Conservation (phyloP, 1,284 basidiomycete species). For the Cystobasidium sp. region DNA sequence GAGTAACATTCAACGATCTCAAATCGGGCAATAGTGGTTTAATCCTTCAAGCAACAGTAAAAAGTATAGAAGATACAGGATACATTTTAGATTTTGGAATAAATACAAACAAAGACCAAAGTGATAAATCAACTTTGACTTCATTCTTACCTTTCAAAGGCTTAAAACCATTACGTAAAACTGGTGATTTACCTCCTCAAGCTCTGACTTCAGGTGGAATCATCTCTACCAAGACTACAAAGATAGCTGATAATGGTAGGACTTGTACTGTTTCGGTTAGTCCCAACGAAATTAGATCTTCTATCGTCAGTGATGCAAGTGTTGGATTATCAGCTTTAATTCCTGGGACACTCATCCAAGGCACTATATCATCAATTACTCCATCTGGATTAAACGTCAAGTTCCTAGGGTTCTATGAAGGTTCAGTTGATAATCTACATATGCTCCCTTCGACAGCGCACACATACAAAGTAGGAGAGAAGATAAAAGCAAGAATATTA, state of each 20-base stretch:
- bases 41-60: constrained; percentile 60
- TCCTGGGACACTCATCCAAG: constrained; percentile 84
- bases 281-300: constrained; percentile 49
- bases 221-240: constrained; percentile 54
- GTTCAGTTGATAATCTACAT: constrained; percentile 85
- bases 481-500: constrained; percentile 83
- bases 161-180: constrained; percentile 56
- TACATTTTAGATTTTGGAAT: constrained; percentile 87
- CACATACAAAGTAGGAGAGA: constrained; percentile 76
- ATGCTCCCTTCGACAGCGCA: constrained; percentile 58
- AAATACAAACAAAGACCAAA: constrained; percentile 52
- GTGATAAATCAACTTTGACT: constrained; percentile 63
- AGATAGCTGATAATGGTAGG: constrained; percentile 55
- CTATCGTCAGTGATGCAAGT: constrained; percentile 66
- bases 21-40: constrained; percentile 67
- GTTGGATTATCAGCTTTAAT: constrained; percentile 78
- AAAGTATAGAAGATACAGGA: constrained; percentile 91
- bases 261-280: constrained; percentile 54
- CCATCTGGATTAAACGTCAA: constrained; percentile 84
- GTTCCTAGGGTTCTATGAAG: constrained; percentile 90
- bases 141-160: constrained; percentile 78
- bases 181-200: constrained; percentile 44
- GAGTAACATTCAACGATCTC: constrained; percentile 78
- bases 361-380: constrained; percentile 78
- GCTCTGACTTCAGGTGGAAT: constrained; percentile 56